phyloP scores from a whole-genome alignment of 1,284 basidiomycete genomes.

The Microbotryum intermedium region DNA sequence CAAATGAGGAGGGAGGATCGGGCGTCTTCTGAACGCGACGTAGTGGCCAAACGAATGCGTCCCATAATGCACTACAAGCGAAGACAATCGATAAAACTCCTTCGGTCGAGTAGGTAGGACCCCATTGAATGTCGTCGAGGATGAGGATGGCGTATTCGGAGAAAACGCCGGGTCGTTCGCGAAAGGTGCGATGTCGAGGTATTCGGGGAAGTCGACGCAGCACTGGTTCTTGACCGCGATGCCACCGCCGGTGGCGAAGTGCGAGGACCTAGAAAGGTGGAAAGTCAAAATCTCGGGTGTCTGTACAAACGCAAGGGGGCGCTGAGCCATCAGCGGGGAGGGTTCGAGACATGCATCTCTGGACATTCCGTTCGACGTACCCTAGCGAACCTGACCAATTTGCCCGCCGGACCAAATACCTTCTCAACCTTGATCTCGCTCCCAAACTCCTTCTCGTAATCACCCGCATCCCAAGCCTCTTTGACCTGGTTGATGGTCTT shows the following conservation, averaged over 20 bases:
- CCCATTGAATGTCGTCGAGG: background rate
- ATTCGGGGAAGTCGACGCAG: conserved; percentile 68
- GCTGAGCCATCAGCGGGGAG: background rate
- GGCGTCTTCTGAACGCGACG: conserved; percentile 67
- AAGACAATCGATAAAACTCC: conserved; percentile 62
- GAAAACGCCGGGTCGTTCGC: conserved; percentile 57
- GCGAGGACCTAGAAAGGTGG: conserved; percentile 74
- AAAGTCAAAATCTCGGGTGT: conserved; percentile 72
- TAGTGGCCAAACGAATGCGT: conserved; percentile 85
- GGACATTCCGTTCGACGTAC: conserved; percentile 44
- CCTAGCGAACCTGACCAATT: conserved; percentile 76
- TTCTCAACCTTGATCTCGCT: conserved; percentile 52
- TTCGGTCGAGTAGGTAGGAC: background rate
- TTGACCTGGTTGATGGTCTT: conserved; percentile 54
- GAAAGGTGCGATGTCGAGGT: conserved; percentile 75
- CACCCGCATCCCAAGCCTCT: conserved; percentile 57
- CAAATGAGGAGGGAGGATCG: background rate
- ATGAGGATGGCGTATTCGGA: conserved; percentile 34
- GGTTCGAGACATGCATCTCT: background rate
- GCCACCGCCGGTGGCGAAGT: conserved; percentile 53
- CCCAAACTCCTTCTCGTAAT: conserved; percentile 69
- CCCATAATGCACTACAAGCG: conserved; percentile 82
- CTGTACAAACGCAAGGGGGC: conserved; percentile 40
- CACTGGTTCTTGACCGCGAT: conserved; percentile 67
- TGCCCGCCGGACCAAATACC: conserved; percentile 61